phyloP scores from a whole-genome alignment of 1,139 yeast species.

The Scheffersomyces segobiensis region DNA sequence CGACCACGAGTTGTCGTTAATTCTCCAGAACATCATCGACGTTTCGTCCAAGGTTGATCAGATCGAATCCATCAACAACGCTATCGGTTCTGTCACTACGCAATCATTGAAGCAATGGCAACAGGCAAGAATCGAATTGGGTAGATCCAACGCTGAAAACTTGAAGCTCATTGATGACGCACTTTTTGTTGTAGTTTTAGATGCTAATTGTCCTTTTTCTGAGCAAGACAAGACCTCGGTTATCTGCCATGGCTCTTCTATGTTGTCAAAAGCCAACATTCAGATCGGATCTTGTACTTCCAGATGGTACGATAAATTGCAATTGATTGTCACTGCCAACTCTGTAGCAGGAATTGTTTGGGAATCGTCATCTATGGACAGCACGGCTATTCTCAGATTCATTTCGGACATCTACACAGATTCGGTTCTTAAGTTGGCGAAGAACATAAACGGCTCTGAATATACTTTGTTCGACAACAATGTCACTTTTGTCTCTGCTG shows the following conservation, averaged over 20 bases:
- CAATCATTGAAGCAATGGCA: conserved; percentile 67
- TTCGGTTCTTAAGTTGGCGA: conserved; percentile 67
- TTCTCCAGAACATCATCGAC: conserved; percentile 50
- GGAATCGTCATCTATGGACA: conserved; percentile 76
- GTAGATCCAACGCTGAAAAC: conserved; percentile 42
- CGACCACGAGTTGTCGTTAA: conserved; percentile 54
- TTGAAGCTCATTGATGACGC: conserved; percentile 60
- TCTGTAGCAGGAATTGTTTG: conserved; percentile 77
- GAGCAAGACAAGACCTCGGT: conserved; percentile 50
- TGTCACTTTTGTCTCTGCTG: conserved; percentile 38
- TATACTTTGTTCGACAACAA: conserved; percentile 59
- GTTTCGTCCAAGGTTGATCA: conserved; percentile 41
- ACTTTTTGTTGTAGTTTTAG: conserved; percentile 67
- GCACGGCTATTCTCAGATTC: conserved; percentile 71
- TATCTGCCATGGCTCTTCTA: conserved; percentile 67
- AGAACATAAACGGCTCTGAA: conserved; percentile 69
- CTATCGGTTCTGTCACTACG: conserved; percentile 71
- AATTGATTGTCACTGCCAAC: conserved; percentile 65
- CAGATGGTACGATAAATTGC: conserved; percentile 79
- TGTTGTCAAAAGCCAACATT: conserved; percentile 51
- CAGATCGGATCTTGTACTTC: conserved; percentile 77
- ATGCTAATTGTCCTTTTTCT: conserved; percentile 52
- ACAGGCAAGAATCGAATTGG: conserved; percentile 52
- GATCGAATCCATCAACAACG: conserved; percentile 48
- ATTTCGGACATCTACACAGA: conserved; percentile 77